Percentiles rank a stretch among this genome's conserved stretches.
Evolutionary conservation across 139 green algal species (phyloP).

Genomic region (Diplosphaera chodatii): DNA sequence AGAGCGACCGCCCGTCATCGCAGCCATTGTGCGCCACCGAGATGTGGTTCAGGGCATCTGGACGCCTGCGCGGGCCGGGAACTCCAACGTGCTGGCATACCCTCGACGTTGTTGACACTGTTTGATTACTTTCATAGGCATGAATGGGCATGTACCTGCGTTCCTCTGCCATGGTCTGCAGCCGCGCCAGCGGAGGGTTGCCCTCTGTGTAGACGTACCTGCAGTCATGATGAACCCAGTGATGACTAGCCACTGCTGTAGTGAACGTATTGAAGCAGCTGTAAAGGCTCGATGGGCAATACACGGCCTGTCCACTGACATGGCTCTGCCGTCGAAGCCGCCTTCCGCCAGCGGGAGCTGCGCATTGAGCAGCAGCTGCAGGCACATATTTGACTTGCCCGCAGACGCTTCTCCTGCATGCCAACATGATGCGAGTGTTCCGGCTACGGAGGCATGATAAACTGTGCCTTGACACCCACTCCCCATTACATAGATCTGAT

Average conservation of each 20-base stretch:
- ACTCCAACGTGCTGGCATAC: too few species aligned
- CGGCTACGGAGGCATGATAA: too few species aligned
- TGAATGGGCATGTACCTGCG: too few species aligned
- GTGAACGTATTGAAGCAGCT: not conserved
- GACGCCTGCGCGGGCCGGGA: not conserved
- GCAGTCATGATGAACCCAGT: too few species aligned
- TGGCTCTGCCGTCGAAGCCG: conserved; percentile 34
- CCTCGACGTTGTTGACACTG: too few species aligned
- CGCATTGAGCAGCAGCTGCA: conserved; percentile 50
- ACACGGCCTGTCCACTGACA: conserved; percentile 20
- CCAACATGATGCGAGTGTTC: too few species aligned
- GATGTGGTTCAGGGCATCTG: not conserved
- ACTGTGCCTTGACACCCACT: too few species aligned
- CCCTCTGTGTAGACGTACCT: conserved; percentile 71
- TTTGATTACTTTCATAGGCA: too few species aligned
- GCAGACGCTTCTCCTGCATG: conserved; percentile 47
- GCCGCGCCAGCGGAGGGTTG: conserved; percentile 29
- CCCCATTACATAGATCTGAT: too few species aligned
- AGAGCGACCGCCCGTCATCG: not conserved
- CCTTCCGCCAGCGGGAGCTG: conserved; percentile 27
- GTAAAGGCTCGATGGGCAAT: not conserved
- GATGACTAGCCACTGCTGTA: too few species aligned
- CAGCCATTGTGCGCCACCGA: not conserved
- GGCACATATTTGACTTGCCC: conserved; percentile 56
- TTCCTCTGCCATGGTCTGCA: conserved; percentile 25